Conservation (phyloP, 2,329 filamentous ascomycete genomes). For the Verticillium albo-atrum region DNA sequence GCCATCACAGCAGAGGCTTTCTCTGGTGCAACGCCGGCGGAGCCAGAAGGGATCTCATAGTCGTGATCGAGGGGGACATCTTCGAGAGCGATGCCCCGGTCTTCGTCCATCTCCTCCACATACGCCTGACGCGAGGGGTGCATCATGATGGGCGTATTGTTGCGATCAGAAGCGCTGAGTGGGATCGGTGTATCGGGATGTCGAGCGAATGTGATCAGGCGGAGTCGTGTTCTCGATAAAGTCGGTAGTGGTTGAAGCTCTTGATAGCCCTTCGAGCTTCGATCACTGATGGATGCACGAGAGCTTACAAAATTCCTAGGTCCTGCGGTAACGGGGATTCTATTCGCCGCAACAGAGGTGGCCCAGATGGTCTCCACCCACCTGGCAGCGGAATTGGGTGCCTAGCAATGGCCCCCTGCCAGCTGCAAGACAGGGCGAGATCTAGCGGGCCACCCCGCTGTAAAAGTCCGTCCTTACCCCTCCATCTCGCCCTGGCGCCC, state of each 20-base stretch:
- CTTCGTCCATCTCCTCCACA: conserved; percentile 66
- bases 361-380: neutral
- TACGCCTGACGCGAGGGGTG: conserved; percentile 91
- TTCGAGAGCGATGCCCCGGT: conserved; percentile 40
- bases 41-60: conserved; percentile 68
- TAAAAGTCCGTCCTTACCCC: neutral
- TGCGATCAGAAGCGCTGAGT: neutral
- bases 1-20: conserved; percentile 80
- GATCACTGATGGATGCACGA: neutral
- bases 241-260: neutral
- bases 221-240: neutral
- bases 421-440: neutral
- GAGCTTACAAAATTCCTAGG: neutral
- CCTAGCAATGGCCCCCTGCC: neutral
- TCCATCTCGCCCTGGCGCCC: neutral
- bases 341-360: neutral
- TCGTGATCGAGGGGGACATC: conserved; percentile 67
- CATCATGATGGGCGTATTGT: conserved; percentile 48
- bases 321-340: neutral
- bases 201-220: neutral
- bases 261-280: neutral
- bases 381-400: neutral
- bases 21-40: conserved; percentile 67
- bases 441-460: neutral
- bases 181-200: neutral